phyloP scores from a whole-genome alignment of 2,329 filamentous ascomycete genomes.

The Annulohypoxylon truncatum region DNA sequence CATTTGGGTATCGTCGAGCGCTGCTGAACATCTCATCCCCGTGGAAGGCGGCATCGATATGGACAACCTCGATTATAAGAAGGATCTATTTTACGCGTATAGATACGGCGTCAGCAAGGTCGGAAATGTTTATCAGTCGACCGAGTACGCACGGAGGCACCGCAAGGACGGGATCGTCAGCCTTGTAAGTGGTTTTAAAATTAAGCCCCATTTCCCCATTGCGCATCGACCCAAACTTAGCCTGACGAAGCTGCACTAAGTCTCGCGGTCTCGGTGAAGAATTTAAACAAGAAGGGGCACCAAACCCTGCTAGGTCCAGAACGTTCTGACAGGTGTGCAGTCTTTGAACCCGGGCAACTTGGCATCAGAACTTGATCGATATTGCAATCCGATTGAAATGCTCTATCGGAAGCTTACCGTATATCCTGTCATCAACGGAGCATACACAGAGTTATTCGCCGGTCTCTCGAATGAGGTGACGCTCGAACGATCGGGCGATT shows the following conservation, averaged over 20 bases:
- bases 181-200: constrained; percentile 39
- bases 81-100: constrained; percentile 33
- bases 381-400: constrained; percentile 35
- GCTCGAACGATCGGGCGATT: constrained; percentile 48
- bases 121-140: constrained; percentile 47
- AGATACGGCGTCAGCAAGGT: constrained; percentile 49
- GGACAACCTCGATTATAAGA: constrained; percentile 49
- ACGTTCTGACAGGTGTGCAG: constrained; percentile 29
- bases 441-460: constrained; percentile 58
- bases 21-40: constrained; percentile 41
- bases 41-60: constrained; percentile 45
- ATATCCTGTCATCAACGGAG: constrained; percentile 49
- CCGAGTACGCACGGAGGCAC: constrained; percentile 46
- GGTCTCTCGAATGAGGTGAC: constrained; percentile 53
- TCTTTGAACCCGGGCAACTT: constrained; percentile 48
- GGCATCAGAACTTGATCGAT: constrained; percentile 46
- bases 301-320: not conserved
- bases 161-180: constrained; percentile 46
- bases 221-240: constrained; percentile 11
- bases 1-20: constrained; percentile 48
- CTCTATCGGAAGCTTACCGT: constrained; percentile 38
- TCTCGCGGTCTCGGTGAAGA: not conserved
- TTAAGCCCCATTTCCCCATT: constrained; percentile 15
- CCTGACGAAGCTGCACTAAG: not conserved
- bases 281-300: not conserved